Evolutionary conservation across 1,284 basidiomycete genomes (phyloP).

Genomic region (Heterobasidion parviporum): DNA sequence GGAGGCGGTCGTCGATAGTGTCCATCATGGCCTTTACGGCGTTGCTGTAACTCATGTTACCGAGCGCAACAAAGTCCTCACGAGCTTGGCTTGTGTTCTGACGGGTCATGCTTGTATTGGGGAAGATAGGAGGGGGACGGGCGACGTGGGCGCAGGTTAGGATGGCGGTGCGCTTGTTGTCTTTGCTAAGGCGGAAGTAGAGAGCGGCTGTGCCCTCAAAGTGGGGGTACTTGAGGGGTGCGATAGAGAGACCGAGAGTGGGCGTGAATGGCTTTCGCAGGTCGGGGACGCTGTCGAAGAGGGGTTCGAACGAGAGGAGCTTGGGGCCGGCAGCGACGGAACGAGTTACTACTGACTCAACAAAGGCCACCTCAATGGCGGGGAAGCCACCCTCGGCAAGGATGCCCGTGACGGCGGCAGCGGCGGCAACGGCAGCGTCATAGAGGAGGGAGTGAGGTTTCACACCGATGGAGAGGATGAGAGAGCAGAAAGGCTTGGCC

Average conservation of each 20-base stretch:
- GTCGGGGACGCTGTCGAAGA: slow-evolving; percentile 13
- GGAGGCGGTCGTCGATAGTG: slow-evolving; percentile 17
- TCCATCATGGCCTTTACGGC: slow-evolving; percentile 22
- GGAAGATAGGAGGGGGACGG: slow-evolving; percentile 15
- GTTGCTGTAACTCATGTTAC: slow-evolving; percentile 20
- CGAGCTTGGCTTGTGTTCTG: slow-evolving; percentile 18
- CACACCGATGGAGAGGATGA: slow-evolving; percentile 19
- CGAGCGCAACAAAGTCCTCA: slow-evolving; percentile 28
- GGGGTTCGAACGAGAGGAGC: slow-evolving; percentile 16
- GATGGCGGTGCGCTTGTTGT: slow-evolving; percentile 17
- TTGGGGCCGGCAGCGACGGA: slow-evolving; percentile 14
- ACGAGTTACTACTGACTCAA: slow-evolving; percentile 9
- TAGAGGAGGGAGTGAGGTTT: slow-evolving; percentile 15
- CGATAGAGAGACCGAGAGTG: slow-evolving; percentile 23
- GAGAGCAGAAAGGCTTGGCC: slow-evolving; percentile 10
- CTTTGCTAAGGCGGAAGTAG: slow-evolving; percentile 17
- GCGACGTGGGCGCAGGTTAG: slow-evolving; percentile 21
- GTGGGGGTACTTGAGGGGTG: slow-evolving; percentile 16
- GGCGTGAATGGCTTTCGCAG: slow-evolving; percentile 22
- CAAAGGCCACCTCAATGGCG: slow-evolving; percentile 12
- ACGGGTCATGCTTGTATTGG: slow-evolving; percentile 18
- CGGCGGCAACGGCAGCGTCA: slow-evolving; percentile 15
- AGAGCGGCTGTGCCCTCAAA: slow-evolving; percentile 23
- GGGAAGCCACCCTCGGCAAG: slow-evolving; percentile 14
- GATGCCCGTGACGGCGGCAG: slow-evolving; percentile 12